phyloP scores from a whole-genome alignment of 2,329 filamentous ascomycete species.

The Colletotrichum sp. region DNA sequence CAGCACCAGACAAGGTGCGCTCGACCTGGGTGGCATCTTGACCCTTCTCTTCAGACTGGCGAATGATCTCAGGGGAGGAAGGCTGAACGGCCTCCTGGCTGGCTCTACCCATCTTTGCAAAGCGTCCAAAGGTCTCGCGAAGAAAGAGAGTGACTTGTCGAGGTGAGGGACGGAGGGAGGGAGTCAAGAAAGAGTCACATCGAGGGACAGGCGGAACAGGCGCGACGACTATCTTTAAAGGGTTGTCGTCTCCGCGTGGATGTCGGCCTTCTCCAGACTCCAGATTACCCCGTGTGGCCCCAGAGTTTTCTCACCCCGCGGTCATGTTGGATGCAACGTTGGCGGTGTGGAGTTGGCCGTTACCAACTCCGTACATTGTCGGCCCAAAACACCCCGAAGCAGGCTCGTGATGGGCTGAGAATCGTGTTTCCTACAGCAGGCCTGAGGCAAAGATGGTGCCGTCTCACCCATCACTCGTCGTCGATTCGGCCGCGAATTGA shows the following conservation, averaged over 20 bases:
- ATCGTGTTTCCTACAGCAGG: neutral
- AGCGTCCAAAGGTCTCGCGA: neutral
- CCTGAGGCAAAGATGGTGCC: neutral
- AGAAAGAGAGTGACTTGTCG: neutral
- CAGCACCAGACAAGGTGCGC: slow-evolving; percentile 13
- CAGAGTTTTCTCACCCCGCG: neutral
- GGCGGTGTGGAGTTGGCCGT: neutral
- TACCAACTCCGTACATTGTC: neutral
- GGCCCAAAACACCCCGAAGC: neutral
- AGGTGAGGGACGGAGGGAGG: neutral
- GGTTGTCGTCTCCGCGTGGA: neutral
- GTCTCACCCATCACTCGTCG: neutral
- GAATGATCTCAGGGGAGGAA: neutral
- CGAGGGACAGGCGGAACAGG: neutral
- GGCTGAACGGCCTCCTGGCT: neutral
- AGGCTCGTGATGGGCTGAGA: neutral
- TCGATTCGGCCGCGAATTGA: neutral
- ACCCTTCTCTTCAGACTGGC: neutral
- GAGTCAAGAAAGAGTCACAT: neutral
- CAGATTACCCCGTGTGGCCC: slow-evolving; percentile 2
- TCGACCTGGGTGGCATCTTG: slow-evolving; percentile 28
- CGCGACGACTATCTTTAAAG: neutral
- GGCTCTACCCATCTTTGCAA: neutral
- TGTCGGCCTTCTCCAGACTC: neutral
- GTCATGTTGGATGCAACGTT: neutral